phyloP scores from a whole-genome alignment of 2,329 filamentous ascomycete species.

The Elsinoe batatas region DNA sequence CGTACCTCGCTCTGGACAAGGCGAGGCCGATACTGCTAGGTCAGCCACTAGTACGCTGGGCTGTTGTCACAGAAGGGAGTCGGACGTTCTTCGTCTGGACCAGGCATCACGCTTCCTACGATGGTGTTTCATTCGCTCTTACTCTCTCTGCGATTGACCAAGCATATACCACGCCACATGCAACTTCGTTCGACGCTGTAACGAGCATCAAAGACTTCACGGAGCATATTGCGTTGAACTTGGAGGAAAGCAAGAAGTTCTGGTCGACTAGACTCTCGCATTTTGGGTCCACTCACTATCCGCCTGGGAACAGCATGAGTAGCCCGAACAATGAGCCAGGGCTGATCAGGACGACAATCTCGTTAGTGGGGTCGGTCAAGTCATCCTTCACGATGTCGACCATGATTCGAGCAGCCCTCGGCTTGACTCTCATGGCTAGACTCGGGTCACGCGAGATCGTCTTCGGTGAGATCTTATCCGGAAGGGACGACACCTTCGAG shows the following conservation, averaged over 20 bases:
- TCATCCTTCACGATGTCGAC: not conserved
- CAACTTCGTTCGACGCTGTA: not conserved
- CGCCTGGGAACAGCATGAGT: not conserved
- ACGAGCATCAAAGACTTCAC: not conserved
- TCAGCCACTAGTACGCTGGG: not conserved
- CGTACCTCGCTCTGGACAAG: not conserved
- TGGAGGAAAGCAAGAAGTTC: not conserved
- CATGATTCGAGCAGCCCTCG: not conserved
- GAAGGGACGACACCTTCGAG: conserved; percentile 27
- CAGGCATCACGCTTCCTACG: conserved; percentile 30
- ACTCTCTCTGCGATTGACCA: not conserved
- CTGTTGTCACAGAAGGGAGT: not conserved
- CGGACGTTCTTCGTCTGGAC: conserved; percentile 26
- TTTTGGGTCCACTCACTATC: not conserved
- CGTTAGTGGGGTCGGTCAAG: not conserved
- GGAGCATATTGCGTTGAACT: not conserved
- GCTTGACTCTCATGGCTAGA: conserved; percentile 35
- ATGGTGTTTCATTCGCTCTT: conserved; percentile 18
- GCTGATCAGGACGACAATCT: not conserved
- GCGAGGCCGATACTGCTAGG: not conserved
- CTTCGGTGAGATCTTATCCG: conserved; percentile 36
- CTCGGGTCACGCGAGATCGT: conserved; percentile 39
- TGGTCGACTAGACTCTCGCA: not conserved
- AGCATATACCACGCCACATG: not conserved
- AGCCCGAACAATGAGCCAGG: not conserved